Conservation (phyloP, 2,329 filamentous ascomycete genomes). For the Claviceps pusilla region DNA sequence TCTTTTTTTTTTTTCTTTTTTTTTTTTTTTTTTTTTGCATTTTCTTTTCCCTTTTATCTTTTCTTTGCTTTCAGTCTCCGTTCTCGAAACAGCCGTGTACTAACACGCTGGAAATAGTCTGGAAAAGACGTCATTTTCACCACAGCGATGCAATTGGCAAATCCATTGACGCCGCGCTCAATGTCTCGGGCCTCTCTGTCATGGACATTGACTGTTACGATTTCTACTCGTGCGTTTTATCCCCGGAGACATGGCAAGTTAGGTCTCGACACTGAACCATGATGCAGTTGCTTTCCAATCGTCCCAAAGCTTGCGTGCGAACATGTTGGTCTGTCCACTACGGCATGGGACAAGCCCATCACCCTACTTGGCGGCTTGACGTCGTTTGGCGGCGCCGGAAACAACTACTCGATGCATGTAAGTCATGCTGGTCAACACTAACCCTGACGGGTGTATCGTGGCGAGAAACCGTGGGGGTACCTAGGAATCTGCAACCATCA, state of each 20-base stretch:
- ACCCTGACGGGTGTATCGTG: no score
- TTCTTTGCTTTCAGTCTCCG: no score
- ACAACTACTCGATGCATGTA: conserved; percentile 57
- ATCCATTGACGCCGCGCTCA: conserved; percentile 39
- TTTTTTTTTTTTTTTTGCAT: not conserved
- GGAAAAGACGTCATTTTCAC: conserved; percentile 44
- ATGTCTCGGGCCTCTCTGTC: conserved; percentile 28
- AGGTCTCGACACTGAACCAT: not conserved
- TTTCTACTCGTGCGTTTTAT: conserved; percentile 39
- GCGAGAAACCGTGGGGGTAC: no score
- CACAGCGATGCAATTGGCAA: conserved; percentile 42
- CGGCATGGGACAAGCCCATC: conserved; percentile 32
- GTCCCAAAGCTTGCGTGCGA: conserved; percentile 51
- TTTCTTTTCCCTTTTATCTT: no score
- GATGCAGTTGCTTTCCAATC: conserved; percentile 49
- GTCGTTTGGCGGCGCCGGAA: conserved; percentile 54
- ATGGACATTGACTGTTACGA: conserved; percentile 45
- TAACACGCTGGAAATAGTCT: conserved; percentile 28
- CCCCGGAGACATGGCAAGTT: no score
- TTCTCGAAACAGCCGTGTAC: not conserved
- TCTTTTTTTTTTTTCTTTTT: not conserved
- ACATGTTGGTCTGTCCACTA: conserved; percentile 39
- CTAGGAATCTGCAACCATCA: no score
- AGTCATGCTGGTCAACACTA: conserved; percentile 6
- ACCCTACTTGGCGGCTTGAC: conserved; percentile 51